These are phyloP conservation scores for Chaetomium strumarium DNA, from an alignment of 2,329 filamentous ascomycete genomes.

Conservation along the genomic window DNA sequence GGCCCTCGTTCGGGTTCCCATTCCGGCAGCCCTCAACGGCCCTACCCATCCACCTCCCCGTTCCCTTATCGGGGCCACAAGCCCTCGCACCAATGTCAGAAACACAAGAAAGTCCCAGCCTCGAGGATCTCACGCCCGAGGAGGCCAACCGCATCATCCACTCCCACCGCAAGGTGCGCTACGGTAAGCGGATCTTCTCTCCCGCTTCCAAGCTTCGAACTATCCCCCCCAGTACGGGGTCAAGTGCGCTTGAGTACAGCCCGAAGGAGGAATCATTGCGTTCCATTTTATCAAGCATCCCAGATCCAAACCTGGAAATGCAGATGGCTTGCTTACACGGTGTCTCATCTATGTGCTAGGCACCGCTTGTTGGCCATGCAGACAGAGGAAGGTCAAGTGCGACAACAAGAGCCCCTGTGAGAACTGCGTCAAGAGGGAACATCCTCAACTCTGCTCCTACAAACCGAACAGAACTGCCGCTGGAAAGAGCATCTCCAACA, in stretches of 20 bases:
- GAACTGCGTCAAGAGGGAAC: slow-evolving; percentile 61
- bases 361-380: slow-evolving; percentile 61
- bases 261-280: no score
- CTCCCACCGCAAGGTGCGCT: slow-evolving; percentile 62
- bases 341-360: slow-evolving; percentile 33
- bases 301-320: neutral
- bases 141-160: slow-evolving; percentile 64
- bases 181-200: slow-evolving; percentile 45
- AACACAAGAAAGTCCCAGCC: slow-evolving; percentile 38
- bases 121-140: slow-evolving; percentile 57
- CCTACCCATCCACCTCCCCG: neutral
- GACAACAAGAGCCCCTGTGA: slow-evolving; percentile 64
- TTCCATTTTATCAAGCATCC: no score
- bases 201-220: no score
- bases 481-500: slow-evolving; percentile 30
- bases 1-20: slow-evolving; percentile 10
- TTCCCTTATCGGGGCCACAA: neutral
- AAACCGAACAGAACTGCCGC: slow-evolving; percentile 51
- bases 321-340: slow-evolving; percentile 1
- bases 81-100: slow-evolving; percentile 35
- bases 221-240: neutral
- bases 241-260: neutral
- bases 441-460: slow-evolving; percentile 59
- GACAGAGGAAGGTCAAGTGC: slow-evolving; percentile 63
- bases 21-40: neutral